Base-by-base conservation (phyloP, 805 yeast species). In the Wickerhamomyces ciferrii region DNA sequence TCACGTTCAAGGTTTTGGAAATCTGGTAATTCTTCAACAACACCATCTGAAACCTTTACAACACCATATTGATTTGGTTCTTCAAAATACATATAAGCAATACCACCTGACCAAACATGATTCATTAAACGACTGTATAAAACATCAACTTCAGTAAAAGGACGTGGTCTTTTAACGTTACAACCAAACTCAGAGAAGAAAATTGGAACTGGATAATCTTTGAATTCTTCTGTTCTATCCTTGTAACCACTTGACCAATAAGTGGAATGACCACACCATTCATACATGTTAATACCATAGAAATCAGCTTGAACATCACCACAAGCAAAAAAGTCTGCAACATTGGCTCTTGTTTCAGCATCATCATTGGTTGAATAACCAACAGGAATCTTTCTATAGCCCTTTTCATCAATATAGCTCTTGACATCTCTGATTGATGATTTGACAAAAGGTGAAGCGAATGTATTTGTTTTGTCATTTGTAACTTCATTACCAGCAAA, bases 401-500 rank as follows among this genome's bases (percentile, higher is more conserved):
- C 71, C 63, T 80, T 70, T 46, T 70, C 74, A 45, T 71, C 66
- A 56, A 94, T 87, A 69, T 94, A 90, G 17, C 74, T 60, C 69
- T 87, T 91, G 61, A 78, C 76, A 65, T 92, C 99, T 68, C 99
- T 84, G 51, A 94, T 76, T 17, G 98, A 96, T 27, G 98, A 97
- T 75, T 92, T 94, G 47, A 94, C 96, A 67, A 83, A 92, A 2
- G 97, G 89, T 25, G 97, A 90, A 29, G 97, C 87, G 55, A 81
- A 84, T 14, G 97, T 87, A 67, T 88, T 91, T 42, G 89, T 70
- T 39, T 68, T 69, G 61, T 87, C 89, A 67, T 91, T 92, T 49
- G 92, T 81, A 45, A 94, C 98, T 75, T 92, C 99, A 68, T 94
- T 94, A 51, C 98, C 99, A 25, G 98, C 98, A 68, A 92, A 91